Evolutionary conservation across 768 basidiomycete genomes (phyloP), one percentile per base, ranked within the genome.

Genomic region (Tylopilus sp.): DNA sequence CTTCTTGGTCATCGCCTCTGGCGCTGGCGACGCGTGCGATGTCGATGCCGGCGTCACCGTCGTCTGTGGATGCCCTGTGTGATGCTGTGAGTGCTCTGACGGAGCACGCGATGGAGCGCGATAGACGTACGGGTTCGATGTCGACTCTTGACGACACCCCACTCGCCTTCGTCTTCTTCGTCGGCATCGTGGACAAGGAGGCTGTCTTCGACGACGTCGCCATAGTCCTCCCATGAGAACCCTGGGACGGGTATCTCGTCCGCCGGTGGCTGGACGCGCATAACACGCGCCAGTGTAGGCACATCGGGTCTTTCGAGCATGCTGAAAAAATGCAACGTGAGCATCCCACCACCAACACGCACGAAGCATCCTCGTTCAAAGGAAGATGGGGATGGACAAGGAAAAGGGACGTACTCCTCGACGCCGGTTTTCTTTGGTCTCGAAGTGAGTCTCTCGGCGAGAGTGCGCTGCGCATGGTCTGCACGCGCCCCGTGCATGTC

Each of bases 181-280:
- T 82, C 85, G 5, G 79, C 81, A 40, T 82, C 83, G 44, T 77
- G 76, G n/a, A 73, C 75, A 11, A 69, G 75, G 35, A 68, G 64
- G 30, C 56, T 58, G 0, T 63, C 69, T 17, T 61, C 61, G 45
- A 78, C 66, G 20, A 80, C 80, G 46, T 88, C 85, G 50, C 89
- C 88, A 60, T 89, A 89, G 70, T 90, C 87, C 0, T 70, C 82
- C 88, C 85, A 88, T 0, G 85, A 80, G 64, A 85, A 86, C 0
- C 87, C 86, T 6, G 73, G 67, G 8, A 79, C 81, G 15, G 86
- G 83, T 38, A 74, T 72, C 48, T 85, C 82, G 50, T 75, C 75
- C n/a, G 80, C 68, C 10, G 60, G 68, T 15, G 85, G 81, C 55
- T 75, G 75, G 4, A 89, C 76, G 21, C 86, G 86, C 73, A 87